Base-by-base conservation (phyloP, 208 protist genomes). In the Balamuthia mandrillaris region DNA sequence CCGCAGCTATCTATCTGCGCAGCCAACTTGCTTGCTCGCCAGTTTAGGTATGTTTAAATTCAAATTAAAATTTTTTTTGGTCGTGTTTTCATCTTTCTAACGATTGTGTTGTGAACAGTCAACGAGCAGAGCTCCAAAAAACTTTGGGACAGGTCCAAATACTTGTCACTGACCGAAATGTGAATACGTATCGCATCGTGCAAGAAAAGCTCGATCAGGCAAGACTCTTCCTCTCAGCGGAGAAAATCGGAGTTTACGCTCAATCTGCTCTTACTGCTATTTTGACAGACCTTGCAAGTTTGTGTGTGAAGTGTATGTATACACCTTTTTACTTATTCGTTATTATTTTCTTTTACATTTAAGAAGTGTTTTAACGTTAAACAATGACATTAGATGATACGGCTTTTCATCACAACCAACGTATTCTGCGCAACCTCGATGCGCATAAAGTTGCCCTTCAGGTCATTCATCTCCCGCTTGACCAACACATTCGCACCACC, bases 391-490 rank as follows among this genome's bases (percentile, higher is more conserved):
- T 56, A 56, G 49, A 56, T 56, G 49, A n/a, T 21, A 56, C 16
- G 49, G n/a, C 49, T 21, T 56, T 16, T 56, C n/a, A 56, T 27
- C 39, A 81, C 70, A 81, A 81, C 49, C 70, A 81, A 39, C 75
- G 75, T 39, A 83, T 83, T 16, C 16, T 83, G 47, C 39, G 66
- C 31, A 66, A 83, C 18, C 24, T 83, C 31, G 75, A 83, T 21
- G 75, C 31, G 3, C 75, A 83, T 39, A 41, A 66, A 18, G 54
- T 66, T 21, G 56, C 41, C 31, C 42, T 83, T 12, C 52, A 61
- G 39, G 21, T 83, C 5, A n/a, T 83, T 3, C 75, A 49, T 33
- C 35, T 83, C 31, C 75, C 75, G 18, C 66, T 83, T 54, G 16
- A 54, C 49, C n/a, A n/a, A n/a, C n/a, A n/a, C n/a, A n/a, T n/a